Conservation (phyloP, 225 moss, liverwort and hornwort genomes). For the Bryum argenteum region DNA sequence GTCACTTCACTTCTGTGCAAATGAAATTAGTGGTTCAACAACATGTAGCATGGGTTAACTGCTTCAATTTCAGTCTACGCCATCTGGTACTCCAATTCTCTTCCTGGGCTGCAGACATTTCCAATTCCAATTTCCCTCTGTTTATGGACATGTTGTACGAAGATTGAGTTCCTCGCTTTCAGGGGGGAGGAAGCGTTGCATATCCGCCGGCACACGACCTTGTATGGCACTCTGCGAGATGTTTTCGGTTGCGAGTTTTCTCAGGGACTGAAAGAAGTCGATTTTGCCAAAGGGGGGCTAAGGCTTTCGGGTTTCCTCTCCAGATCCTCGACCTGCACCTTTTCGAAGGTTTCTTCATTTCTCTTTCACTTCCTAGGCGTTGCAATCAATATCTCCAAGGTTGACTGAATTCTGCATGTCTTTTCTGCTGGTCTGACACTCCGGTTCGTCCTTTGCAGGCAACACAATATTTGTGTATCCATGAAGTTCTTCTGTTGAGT, state of each 20-base stretch:
- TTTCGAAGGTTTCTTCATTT: conserved; percentile 70
- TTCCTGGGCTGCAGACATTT: conserved; percentile 2
- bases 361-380: conserved; percentile 4
- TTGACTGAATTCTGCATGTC: conserved; percentile 7
- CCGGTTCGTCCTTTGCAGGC: conserved; percentile 55
- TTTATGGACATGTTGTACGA: conserved; percentile 25
- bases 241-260: conserved; percentile 69
- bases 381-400: not conserved
- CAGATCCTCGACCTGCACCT: conserved; percentile 47
- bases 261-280: conserved; percentile 65
- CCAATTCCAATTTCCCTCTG: not conserved
- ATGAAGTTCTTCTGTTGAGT: conserved; percentile 23
- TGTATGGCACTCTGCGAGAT: conserved; percentile 66
- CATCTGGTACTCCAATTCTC: conserved; percentile 6
- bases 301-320: conserved; percentile 84
- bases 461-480: conserved; percentile 97
- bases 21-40: conserved; percentile 4
- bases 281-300: conserved; percentile 67
- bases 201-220: conserved; percentile 59
- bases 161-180: conserved; percentile 6
- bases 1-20: not conserved
- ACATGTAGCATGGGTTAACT: not conserved
- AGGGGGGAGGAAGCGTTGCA: conserved; percentile 71
- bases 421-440: conserved; percentile 27
- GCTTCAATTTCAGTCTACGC: not conserved